Evolutionary conservation across 2,329 filamentous ascomycete species (phyloP).

Genomic region (Dactylellina parvicollis): DNA sequence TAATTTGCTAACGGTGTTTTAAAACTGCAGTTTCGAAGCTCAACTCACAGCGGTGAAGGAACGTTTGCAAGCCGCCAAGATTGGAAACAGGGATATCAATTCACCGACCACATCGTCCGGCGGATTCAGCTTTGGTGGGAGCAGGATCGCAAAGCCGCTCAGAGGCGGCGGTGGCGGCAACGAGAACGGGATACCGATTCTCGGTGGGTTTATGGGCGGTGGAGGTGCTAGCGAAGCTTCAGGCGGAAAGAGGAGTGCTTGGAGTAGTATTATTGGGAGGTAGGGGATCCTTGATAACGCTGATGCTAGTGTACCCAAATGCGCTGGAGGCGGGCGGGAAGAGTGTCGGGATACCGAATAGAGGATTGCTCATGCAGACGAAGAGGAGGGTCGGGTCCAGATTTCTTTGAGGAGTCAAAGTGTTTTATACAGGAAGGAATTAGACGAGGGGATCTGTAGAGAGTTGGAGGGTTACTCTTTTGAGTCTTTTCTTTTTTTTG

Average conservation of each 20-base stretch:
- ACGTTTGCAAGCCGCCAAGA: constrained; percentile 92
- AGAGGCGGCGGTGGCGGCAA: constrained; percentile 70
- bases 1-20: constrained; percentile 50
- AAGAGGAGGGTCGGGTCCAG: constrained; percentile 17
- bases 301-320: constrained; percentile 1
- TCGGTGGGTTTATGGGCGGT: constrained; percentile 38
- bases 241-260: constrained; percentile 30
- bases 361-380: neutral
- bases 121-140: constrained; percentile 76
- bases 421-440: neutral
- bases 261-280: constrained; percentile 45
- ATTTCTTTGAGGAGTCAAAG: constrained; percentile 1
- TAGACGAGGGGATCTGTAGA: neutral
- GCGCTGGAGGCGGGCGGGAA: neutral
- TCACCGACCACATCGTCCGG: constrained; percentile 64
- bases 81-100: constrained; percentile 83
- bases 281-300: constrained; percentile 17
- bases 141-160: constrained; percentile 75
- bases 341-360: neutral
- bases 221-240: constrained; percentile 33
- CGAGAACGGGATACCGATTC: constrained; percentile 58
- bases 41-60: constrained; percentile 98
- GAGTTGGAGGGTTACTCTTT: neutral
- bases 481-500: neutral
- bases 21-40: constrained; percentile 80